Percentiles rank a stretch among this genome's conserved stretches.
Conservation (phyloP, 805 yeast genomes). For the Candida peoriensis region DNA sequence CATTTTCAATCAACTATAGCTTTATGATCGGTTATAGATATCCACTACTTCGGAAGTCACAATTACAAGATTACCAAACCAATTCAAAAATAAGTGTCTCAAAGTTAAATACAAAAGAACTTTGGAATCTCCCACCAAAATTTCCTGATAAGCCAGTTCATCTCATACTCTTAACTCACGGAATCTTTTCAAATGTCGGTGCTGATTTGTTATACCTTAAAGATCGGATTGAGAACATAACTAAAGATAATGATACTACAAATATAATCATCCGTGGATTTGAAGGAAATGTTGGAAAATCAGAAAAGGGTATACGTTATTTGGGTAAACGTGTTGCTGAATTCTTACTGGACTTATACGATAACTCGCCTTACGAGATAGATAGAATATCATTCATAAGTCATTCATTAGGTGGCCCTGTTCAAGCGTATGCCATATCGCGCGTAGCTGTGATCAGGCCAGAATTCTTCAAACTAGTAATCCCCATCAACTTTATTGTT, state of each 20-base stretch:
- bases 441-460: conserved; percentile 61
- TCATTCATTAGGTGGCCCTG: conserved; percentile 91
- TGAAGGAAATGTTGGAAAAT: conserved; percentile 78
- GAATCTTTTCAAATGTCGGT: conserved; percentile 83
- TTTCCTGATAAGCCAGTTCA: conserved; percentile 58
- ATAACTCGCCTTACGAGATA: conserved; percentile 41
- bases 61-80: not conserved
- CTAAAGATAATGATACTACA: conserved; percentile 12
- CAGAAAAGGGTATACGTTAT: conserved; percentile 83
- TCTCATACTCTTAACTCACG: conserved; percentile 84
- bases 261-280: conserved; percentile 80
- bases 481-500: conserved; percentile 75
- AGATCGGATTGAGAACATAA: conserved; percentile 59
- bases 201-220: conserved; percentile 88
- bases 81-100: conserved; percentile 22
- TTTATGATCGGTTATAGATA: conserved; percentile 49
- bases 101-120: conserved; percentile 51
- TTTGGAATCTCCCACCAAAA: conserved; percentile 72
- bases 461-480: conserved; percentile 55
- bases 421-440: conserved; percentile 87
- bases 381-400: conserved; percentile 78
- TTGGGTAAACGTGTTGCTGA: conserved; percentile 79
- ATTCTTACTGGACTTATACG: conserved; percentile 43
- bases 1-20: conserved; percentile 65
- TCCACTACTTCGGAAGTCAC: conserved; percentile 13